Base-by-base conservation (phyloP, 108 stramenopile species). In the Poteriospumella lacustris region DNA sequence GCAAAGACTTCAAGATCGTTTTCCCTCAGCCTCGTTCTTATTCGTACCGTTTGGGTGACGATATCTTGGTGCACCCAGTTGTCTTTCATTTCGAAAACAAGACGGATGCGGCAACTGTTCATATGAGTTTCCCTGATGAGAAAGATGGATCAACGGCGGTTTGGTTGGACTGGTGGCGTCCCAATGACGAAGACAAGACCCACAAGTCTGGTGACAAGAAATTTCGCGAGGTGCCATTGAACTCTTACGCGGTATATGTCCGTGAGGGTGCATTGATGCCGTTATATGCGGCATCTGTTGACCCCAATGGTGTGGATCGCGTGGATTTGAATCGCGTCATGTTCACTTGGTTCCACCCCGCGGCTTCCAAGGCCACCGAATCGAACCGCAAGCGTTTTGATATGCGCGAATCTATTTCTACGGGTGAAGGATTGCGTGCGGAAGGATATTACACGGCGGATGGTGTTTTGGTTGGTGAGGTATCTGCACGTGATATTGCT, bases 111-210 rank as follows among this genome's bases (percentile, higher is more conserved):
- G 70, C 9, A 34, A 42, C 3, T 5, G 70, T 73, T 26, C 31
- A 73, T 26, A 39, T 42, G 41, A 5, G 28, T 26, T 73, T 73
- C 31, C 70, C 70, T 73, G 5, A 5, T 29, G 41, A 34, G 9
- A 33, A 56, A 3, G 70, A 9, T 24, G 33, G 42, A 28, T 5
- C 24, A 42, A 34, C 28, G 28, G 42, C 44, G 5, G 12, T 73
- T n/a, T 73, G 70, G 70, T 44, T 73, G 28, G 70, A 73, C 41
- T 73, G 70, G 70, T 73, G 70, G 70, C 5, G 33, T 28, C 70
- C 70, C 5, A 26, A 39, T 24, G 41, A 73, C 31, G 12, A 26
- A 9, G 5, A 3, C 15, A 15, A 26, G 36, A 34, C 70, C 36
- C 19, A 12, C 36, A 73, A 73, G 42, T 3, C 70, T 19, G 70